phyloP scores from a whole-genome alignment of 2,329 filamentous ascomycete genomes.

The Alternaria novae-zelandiae region DNA sequence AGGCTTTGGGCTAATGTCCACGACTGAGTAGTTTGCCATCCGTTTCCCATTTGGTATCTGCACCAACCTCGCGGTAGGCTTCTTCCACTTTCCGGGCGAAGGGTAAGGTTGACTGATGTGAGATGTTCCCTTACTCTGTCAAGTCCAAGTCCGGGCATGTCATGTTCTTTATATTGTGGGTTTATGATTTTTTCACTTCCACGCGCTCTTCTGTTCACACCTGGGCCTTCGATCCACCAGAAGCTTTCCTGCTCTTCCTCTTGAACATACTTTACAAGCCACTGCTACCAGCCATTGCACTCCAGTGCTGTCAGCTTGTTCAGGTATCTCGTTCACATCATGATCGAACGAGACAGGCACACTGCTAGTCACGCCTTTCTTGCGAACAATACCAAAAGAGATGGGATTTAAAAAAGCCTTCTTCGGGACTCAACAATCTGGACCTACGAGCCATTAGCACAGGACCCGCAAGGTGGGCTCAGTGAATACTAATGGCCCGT shows the following conservation, averaged over 20 bases:
- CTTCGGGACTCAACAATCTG: neutral
- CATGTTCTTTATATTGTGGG: neutral
- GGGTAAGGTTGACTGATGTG: neutral
- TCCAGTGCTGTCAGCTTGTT: neutral
- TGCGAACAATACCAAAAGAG: neutral
- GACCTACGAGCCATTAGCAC: neutral
- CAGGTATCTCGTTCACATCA: neutral
- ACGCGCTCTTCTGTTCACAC: neutral
- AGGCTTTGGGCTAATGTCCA: neutral
- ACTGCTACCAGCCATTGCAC: neutral
- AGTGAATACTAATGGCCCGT: neutral
- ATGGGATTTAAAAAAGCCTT: neutral
- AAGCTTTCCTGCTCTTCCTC: neutral
- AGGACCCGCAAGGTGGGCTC: neutral
- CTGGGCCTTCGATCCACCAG: neutral
- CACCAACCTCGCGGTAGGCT: neutral
- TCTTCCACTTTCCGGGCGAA: neutral
- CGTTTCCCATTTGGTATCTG: neutral
- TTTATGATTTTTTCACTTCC: neutral
- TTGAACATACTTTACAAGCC: neutral
- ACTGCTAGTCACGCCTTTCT: neutral
- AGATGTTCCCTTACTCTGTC: too few relatives aligned
- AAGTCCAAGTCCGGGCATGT: neutral
- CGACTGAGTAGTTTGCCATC: neutral
- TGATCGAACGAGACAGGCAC: neutral